These are phyloP conservation scores for Sphagnum magellanicum DNA, from an alignment of 228 moss, liverwort and hornwort species.

Conservation along the genomic window DNA sequence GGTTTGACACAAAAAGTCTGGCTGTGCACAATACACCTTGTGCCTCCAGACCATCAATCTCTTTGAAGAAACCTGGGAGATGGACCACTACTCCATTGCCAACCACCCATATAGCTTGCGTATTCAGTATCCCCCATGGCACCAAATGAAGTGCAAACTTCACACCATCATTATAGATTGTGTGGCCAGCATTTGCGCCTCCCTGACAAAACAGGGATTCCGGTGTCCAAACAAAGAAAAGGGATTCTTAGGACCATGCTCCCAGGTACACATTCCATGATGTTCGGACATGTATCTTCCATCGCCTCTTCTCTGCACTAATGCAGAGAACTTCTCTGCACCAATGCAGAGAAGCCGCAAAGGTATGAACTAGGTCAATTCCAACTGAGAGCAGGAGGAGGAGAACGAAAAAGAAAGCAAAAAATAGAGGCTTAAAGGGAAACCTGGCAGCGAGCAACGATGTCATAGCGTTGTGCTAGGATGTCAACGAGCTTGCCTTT, in stretches of 20 bases:
- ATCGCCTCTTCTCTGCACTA: no score
- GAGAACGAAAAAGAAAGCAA: not conserved
- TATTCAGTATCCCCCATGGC: constrained; percentile 88
- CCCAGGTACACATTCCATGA: no score
- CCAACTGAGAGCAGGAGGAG: not conserved
- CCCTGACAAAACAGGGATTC: constrained; percentile 33
- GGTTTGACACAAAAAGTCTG: constrained; percentile 88
- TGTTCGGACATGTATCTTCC: no score
- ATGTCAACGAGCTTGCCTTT: constrained; percentile 99
- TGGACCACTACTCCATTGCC: constrained; percentile 97
- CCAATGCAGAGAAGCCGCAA: no score
- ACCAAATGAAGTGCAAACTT: constrained; percentile 91
- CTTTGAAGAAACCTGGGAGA: constrained; percentile 91
- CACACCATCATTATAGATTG: constrained; percentile 82
- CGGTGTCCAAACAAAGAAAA: no score
- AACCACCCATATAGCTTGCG: constrained; percentile 79
- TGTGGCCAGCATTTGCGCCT: constrained; percentile 97
- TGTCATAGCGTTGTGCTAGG: constrained; percentile 80
- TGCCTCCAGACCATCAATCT: constrained; percentile 66
- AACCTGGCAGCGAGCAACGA: constrained; percentile 98
- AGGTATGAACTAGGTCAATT: no score
- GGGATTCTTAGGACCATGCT: no score
- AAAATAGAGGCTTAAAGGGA: constrained; percentile 5
- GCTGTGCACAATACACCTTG: constrained; percentile 69
- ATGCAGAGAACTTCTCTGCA: no score